Evolutionary conservation across 345 rosid genomes (phyloP), one percentile per base, ranked within the genome.

Genomic region (Lenwebbia sp.): DNA sequence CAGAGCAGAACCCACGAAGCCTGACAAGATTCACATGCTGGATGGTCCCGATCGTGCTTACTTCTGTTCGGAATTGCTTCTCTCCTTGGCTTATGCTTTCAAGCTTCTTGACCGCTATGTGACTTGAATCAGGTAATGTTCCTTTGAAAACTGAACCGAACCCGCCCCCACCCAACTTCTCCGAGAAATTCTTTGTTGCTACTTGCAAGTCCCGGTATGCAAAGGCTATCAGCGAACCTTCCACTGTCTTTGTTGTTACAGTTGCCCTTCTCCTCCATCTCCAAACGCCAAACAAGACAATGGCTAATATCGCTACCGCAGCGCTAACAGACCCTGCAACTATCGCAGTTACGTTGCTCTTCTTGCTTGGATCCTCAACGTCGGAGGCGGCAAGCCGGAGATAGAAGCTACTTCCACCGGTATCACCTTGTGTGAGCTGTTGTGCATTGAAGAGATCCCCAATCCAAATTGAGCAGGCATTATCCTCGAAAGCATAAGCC

Each of bases 111-210:
- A 93, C 98, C 1, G 96, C 99, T 60, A 96, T 88, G 86, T 85
- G 89, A 83, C 90, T 90, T n/a, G 96, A 92, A 89, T 92, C 97
- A 0, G 93, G 90, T 89, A 96, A 87, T 15, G 83, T 83, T 8
- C 99, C 98, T 88, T 93, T 96, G 85, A 96, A 95, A 65, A 95
- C 99, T 62, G 97, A 95, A 83, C 99, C 97, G 25, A 96, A 96
- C 54, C 98, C 96, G 88, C 97, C 98, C 86, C 95, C 98, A 19
- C 98, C 98, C 86, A 94, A 60, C 86, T 91, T 95, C 57, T 94
- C 93, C 0, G 96, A 94, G 92, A 96, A 96, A 86, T 94, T 96
- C 89, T 91, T 96, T 0, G 98, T 94, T 6, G 96, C 96, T 41
- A 17, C 88, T 55, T 93, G 96, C 84, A 96, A 83, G 84, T 96